Conservation (phyloP, 2,329 filamentous ascomycete species). For the Phialophora chinensis region DNA sequence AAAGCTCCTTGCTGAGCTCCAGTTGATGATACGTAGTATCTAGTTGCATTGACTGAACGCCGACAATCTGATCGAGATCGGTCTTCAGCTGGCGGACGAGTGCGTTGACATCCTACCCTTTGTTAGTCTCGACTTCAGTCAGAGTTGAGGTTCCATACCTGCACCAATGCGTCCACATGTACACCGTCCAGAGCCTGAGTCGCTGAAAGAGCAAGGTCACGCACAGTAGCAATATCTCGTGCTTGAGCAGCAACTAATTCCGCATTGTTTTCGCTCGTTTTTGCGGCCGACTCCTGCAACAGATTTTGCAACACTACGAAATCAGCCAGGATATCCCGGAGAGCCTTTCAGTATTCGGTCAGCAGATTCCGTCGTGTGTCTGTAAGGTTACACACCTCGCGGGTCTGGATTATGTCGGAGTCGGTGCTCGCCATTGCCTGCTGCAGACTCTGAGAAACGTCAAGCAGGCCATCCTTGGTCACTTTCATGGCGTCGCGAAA, state of each 20-base stretch:
- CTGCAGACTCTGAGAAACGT: constrained; percentile 22
- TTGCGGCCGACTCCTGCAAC: constrained; percentile 16
- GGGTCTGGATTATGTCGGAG: constrained; percentile 20
- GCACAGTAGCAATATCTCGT: constrained; percentile 27
- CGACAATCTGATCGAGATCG: constrained; percentile 19
- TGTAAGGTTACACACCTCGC: constrained; percentile 20
- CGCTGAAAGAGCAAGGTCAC: constrained; percentile 29
- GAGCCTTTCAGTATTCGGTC: constrained; percentile 16
- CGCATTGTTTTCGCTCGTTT: constrained; percentile 22
- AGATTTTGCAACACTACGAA: constrained; percentile 25
- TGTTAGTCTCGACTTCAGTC: constrained; percentile 4
- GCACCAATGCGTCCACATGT: constrained; percentile 16
- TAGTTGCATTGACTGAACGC: constrained; percentile 22
- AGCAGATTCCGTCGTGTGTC: background rate
- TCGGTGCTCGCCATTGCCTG: constrained; percentile 21
- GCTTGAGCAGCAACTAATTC: constrained; percentile 27
- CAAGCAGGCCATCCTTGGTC: constrained; percentile 27
- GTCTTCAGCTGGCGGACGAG: constrained; percentile 20
- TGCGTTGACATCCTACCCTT: constrained; percentile 18
- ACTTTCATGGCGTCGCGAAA: constrained; percentile 24
- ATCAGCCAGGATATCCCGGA: constrained; percentile 26
- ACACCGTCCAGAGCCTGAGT: constrained; percentile 23
- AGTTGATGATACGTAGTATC: constrained; percentile 19
- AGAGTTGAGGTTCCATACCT: constrained; percentile 14
- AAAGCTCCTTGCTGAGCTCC: constrained; percentile 22